Evolutionary conservation across 2,329 filamentous ascomycete species (phyloP).

Genomic region (Cladophialophora yegresii): DNA sequence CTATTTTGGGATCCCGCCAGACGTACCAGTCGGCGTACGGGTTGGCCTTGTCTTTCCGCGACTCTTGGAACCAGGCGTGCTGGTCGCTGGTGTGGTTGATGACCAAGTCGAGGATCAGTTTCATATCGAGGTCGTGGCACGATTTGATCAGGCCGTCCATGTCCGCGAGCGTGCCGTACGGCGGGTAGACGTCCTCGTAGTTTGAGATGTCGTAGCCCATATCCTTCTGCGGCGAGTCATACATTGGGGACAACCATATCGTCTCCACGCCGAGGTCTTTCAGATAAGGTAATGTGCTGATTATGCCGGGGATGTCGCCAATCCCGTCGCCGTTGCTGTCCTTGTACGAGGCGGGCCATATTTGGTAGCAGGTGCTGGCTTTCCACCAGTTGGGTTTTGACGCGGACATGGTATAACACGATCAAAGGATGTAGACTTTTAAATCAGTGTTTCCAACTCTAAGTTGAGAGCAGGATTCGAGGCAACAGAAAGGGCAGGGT

Average conservation of each 20-base stretch:
- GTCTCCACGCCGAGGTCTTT: slow-evolving; percentile 41
- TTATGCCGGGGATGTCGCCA: slow-evolving; percentile 41
- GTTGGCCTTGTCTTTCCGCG: slow-evolving; percentile 44
- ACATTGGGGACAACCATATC: slow-evolving; percentile 57
- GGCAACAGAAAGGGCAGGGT: neutral
- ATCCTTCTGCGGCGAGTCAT: slow-evolving; percentile 63
- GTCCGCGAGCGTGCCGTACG: slow-evolving; percentile 68
- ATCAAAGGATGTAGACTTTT: neutral
- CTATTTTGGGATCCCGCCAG: slow-evolving; percentile 62
- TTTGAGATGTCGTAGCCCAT: slow-evolving; percentile 71
- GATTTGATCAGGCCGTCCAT: slow-evolving; percentile 63
- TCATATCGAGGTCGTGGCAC: slow-evolving; percentile 65
- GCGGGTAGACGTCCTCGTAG: slow-evolving; percentile 65
- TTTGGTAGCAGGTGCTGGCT: slow-evolving; percentile 38
- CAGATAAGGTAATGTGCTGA: slow-evolving; percentile 40
- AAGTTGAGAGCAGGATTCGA: neutral
- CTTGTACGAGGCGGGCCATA: slow-evolving; percentile 42
- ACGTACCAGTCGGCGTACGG: slow-evolving; percentile 65
- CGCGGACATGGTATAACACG: slow-evolving; percentile 20
- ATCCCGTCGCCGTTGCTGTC: slow-evolving; percentile 43
- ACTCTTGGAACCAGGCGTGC: slow-evolving; percentile 62
- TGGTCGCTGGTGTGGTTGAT: slow-evolving; percentile 71
- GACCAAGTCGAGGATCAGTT: slow-evolving; percentile 72
- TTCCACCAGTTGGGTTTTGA: slow-evolving; percentile 35
- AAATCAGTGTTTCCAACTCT: neutral